A percentile compares a stretch with the other conserved stretches of the same genome.
Evolutionary conservation across 2,329 filamentous ascomycete genomes (phyloP).

Genomic region (Ophiobolus disseminans): DNA sequence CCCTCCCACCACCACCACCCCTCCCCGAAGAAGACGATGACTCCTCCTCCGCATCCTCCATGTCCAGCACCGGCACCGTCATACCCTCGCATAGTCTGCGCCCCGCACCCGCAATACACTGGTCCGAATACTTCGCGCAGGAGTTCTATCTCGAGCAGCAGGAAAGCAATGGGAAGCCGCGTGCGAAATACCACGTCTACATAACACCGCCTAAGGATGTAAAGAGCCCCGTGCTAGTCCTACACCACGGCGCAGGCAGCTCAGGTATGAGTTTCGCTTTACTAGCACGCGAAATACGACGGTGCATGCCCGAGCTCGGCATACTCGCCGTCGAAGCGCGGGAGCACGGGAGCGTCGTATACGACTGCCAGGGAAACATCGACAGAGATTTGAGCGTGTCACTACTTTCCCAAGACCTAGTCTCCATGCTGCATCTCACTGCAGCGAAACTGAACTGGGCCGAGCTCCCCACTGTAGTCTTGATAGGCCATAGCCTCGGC

Average conservation of each 20-base stretch:
- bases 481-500: slow-evolving; percentile 91
- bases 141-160: slow-evolving; percentile 77
- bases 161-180: slow-evolving; percentile 40
- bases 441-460: slow-evolving; percentile 74
- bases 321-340: slow-evolving; percentile 86
- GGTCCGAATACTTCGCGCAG: slow-evolving; percentile 90
- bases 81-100: slow-evolving; percentile 77
- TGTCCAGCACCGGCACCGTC: slow-evolving; percentile 91
- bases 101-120: slow-evolving; percentile 68
- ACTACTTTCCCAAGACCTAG: slow-evolving; percentile 75
- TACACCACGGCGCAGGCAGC: slow-evolving; percentile 93
- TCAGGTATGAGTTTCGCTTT: slow-evolving; percentile 91
- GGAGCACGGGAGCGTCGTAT: slow-evolving; percentile 77
- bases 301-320: slow-evolving; percentile 78
- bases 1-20: slow-evolving; percentile 63
- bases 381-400: slow-evolving; percentile 73
- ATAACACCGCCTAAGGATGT: slow-evolving; percentile 74
- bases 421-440: slow-evolving; percentile 72
- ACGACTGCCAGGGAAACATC: slow-evolving; percentile 42
- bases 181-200: slow-evolving; percentile 81
- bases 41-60: slow-evolving; percentile 72
- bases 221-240: slow-evolving; percentile 83
- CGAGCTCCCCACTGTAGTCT: slow-evolving; percentile 73
- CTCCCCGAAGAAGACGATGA: slow-evolving; percentile 57
- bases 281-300: slow-evolving; percentile 77